Percentiles rank a stretch among this genome's conserved stretches.
Conservation (phyloP, 495 filamentous ascomycete species). For the Aspergillus incahuasiensis region DNA sequence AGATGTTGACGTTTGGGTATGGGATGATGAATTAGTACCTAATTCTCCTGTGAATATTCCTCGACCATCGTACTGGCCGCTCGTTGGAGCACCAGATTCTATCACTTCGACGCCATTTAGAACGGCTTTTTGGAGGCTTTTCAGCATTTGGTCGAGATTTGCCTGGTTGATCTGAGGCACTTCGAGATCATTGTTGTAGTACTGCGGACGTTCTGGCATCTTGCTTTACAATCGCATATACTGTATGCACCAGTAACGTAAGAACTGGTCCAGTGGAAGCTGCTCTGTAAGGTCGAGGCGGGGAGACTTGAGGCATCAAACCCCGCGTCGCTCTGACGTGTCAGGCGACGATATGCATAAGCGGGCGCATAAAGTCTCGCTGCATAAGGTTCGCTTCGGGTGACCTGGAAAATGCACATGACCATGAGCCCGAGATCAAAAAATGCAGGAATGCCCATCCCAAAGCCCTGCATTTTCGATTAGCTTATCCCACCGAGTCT, state of each 20-base stretch:
- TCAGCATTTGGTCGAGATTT: not conserved
- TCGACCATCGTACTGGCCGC: not conserved
- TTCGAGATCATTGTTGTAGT: conserved; percentile 1
- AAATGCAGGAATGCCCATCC: not conserved
- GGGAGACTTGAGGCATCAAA: not conserved
- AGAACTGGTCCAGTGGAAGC: not conserved
- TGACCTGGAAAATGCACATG: too few species aligned
- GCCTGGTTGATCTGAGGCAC: not conserved
- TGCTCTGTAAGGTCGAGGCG: not conserved
- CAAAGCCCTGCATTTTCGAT: not conserved
- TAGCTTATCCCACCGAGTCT: not conserved
- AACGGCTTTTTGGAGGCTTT: not conserved
- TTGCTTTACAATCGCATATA: not conserved
- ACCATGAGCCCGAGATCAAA: not conserved
- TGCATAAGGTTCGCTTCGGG: not conserved
- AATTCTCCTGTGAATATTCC: conserved; percentile 6
- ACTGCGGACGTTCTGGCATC: conserved; percentile 3
- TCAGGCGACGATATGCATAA: not conserved
- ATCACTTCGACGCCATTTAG: conserved; percentile 1
- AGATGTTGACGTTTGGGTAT: too few species aligned
- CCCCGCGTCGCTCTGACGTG: not conserved
- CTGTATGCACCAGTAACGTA: not conserved
- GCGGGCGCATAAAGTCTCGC: not conserved
- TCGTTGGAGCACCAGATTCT: not conserved
- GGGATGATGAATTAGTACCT: not conserved